These are phyloP conservation scores for Calonectria honghensis DNA, from an alignment of 2,329 filamentous ascomycete genomes.

Conservation along the genomic window DNA sequence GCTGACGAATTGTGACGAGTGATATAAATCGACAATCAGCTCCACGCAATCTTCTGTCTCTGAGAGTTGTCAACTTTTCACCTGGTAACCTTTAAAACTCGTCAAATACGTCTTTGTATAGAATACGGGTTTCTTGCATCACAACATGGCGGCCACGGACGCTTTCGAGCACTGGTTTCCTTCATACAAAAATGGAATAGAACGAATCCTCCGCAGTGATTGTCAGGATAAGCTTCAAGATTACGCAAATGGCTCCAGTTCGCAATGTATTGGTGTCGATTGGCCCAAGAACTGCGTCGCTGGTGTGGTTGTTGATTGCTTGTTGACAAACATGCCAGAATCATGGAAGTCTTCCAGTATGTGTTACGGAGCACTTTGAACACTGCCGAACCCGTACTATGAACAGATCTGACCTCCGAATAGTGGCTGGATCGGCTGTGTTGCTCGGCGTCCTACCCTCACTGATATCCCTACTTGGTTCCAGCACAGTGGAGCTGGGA, in stretches of 20 bases:
- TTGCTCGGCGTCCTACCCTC: slow-evolving; percentile 14
- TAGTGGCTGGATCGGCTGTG: slow-evolving; percentile 12
- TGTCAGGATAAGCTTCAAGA: slow-evolving; percentile 2
- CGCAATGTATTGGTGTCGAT: neutral
- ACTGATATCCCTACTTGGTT: slow-evolving; percentile 16
- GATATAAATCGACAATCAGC: neutral
- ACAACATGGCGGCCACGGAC: neutral
- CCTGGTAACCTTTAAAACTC: neutral
- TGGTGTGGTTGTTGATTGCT: slow-evolving; percentile 18
- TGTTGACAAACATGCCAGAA: slow-evolving; percentile 17
- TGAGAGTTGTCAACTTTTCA: too few relatives aligned
- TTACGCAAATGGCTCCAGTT: slow-evolving; percentile 3
- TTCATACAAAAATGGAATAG: neutral
- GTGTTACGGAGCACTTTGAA: neutral
- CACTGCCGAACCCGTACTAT: neutral
- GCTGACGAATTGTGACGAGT: neutral
- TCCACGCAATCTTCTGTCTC: neutral
- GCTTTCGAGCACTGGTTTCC: slow-evolving; percentile 18
- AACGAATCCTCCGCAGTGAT: neutral
- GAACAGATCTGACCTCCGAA: neutral
- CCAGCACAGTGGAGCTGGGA: neutral
- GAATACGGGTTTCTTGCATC: neutral
- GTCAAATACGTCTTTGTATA: neutral
- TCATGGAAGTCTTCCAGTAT: slow-evolving; percentile 23
- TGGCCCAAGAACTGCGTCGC: slow-evolving; percentile 22